Conservation (phyloP, 441 rosid species). For the Manihot esculenta region DNA sequence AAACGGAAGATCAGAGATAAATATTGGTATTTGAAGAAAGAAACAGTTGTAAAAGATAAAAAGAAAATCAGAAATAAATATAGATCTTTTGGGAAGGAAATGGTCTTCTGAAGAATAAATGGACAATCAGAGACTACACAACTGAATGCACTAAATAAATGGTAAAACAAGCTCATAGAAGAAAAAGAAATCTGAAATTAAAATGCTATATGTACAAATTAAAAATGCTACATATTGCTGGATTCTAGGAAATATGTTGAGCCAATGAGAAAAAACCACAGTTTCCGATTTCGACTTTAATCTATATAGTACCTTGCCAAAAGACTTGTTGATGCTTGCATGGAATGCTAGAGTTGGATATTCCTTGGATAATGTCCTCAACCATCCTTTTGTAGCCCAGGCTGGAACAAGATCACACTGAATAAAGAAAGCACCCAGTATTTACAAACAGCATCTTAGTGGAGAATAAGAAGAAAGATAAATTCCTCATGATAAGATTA, state of each 20-base stretch:
- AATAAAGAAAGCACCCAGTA: constrained; percentile 1
- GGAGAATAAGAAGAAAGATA: not conserved
- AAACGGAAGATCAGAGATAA: too few species aligned
- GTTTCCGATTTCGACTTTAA: too few species aligned
- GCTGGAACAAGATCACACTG: constrained; percentile 98
- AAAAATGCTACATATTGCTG: not conserved
- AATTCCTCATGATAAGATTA: not conserved
- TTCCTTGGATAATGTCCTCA: constrained; percentile 81
- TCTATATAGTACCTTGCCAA: constrained; percentile 64
- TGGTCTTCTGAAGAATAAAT: too few species aligned
- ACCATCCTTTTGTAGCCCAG: constrained; percentile 96
- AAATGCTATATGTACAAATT: not conserved
- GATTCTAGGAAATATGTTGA: too few species aligned
- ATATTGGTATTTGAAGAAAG: too few species aligned
- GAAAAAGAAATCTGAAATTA: not conserved
- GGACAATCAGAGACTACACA: too few species aligned
- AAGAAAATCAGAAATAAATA: too few species aligned
- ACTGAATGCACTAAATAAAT: not conserved
- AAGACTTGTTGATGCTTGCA: constrained; percentile 87
- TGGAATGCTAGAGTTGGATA: constrained; percentile 97
- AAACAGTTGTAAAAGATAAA: too few species aligned
- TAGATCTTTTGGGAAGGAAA: too few species aligned
- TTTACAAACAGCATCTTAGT: constrained; percentile 4
- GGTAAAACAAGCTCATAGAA: not conserved
- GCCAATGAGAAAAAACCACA: too few species aligned